Evolutionary conservation across 306 rosid species (phyloP).

Genomic region (Castanopsis chinensis): DNA sequence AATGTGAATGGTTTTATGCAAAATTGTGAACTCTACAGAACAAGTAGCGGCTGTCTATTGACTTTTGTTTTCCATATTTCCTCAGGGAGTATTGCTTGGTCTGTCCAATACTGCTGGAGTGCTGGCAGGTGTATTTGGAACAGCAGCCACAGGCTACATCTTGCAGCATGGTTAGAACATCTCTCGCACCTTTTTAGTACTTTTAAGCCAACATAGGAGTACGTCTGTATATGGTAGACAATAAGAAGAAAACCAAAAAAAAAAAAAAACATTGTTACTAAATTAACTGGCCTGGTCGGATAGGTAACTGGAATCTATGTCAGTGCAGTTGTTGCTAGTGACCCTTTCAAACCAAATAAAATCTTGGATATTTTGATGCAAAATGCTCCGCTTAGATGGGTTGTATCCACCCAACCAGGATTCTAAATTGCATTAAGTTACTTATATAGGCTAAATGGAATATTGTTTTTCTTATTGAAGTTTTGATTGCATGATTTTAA

Average conservation of each 20-base stretch:
- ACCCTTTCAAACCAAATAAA: too few species aligned
- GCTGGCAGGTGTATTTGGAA: slow-evolving; percentile 99
- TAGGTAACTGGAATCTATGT: too few species aligned
- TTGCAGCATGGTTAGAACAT: slow-evolving; percentile 74
- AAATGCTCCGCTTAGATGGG: too few species aligned
- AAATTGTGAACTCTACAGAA: neutral
- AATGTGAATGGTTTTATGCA: neutral
- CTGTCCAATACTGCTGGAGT: slow-evolving; percentile 97
- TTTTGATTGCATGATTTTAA: too few species aligned
- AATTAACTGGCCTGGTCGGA: too few species aligned
- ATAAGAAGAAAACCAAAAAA: neutral
- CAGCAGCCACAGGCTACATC: slow-evolving; percentile 96
- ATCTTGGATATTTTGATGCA: too few species aligned
- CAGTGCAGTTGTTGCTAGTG: too few species aligned
- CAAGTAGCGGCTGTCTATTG: slow-evolving; percentile 1
- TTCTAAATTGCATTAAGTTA: too few species aligned
- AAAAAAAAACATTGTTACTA: too few species aligned
- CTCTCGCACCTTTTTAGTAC: neutral
- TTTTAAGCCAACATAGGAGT: slow-evolving; percentile 3
- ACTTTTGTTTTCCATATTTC: slow-evolving; percentile 6
- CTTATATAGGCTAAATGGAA: too few species aligned
- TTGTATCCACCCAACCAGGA: too few species aligned
- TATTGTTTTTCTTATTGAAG: too few species aligned
- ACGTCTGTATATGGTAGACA: neutral
- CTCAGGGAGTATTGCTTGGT: slow-evolving; percentile 89